Conservation (phyloP, 345 rosid genomes). For the Cardamine chenopodiifolia region DNA sequence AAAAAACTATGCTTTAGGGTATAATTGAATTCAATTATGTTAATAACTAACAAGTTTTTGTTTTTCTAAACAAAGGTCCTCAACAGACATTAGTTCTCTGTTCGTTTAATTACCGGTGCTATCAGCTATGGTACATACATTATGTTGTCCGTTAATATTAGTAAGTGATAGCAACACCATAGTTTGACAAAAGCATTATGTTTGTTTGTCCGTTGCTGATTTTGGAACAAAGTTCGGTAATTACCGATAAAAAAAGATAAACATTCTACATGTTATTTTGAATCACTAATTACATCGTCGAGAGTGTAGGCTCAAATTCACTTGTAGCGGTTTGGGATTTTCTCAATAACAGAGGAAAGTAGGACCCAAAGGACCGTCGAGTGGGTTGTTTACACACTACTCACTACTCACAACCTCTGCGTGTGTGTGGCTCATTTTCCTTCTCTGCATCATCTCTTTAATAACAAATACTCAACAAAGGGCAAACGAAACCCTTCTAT, state of each 20-base stretch:
- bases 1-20: no score
- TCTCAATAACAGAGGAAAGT: background rate
- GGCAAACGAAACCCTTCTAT: background rate
- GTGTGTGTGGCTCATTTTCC: background rate
- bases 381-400: conserved; percentile 4
- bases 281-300: background rate
- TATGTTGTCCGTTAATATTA: background rate
- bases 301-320: conserved; percentile 33
- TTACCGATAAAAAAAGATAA: background rate
- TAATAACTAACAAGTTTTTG: no score
- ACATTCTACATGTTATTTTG: background rate
- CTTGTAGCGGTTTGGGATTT: conserved; percentile 16
- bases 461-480: background rate
- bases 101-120: background rate
- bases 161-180: background rate
- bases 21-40: no score
- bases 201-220: background rate
- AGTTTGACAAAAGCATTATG: background rate
- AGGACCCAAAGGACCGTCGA: conserved; percentile 1
- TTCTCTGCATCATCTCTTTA: conserved; percentile 3
- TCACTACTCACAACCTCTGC: background rate
- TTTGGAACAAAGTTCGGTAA: background rate
- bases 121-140: background rate
- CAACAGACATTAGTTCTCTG: no score
- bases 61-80: no score